These are phyloP conservation scores for Eucalyptus cloeziana DNA, from an alignment of 345 rosid species.

Conservation along the genomic window DNA sequence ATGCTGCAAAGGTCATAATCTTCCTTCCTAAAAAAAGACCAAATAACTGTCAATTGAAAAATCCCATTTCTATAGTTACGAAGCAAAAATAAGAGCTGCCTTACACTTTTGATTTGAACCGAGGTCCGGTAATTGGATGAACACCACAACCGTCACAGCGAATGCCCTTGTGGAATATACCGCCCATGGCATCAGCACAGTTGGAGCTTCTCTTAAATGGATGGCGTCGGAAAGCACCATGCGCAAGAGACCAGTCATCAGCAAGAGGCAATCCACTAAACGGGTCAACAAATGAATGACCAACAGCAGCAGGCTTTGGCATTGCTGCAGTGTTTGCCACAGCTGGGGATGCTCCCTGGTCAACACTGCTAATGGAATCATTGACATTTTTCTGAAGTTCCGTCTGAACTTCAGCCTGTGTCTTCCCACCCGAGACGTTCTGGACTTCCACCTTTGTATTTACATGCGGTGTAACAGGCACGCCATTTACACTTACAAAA, in stretches of 20 bases:
- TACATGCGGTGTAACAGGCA: neutral
- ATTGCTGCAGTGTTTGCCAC: neutral
- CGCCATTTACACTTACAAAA: neutral
- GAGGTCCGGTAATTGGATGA: constrained; percentile 80
- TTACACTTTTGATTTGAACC: constrained; percentile 92
- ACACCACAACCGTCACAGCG: constrained; percentile 90
- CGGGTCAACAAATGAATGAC: constrained; percentile 7
- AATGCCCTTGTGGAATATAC: constrained; percentile 71
- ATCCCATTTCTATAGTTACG: neutral
- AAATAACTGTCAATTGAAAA: neutral
- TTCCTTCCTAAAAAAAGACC: constrained; percentile 36
- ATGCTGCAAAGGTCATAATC: constrained; percentile 88
- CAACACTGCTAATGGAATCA: neutral
- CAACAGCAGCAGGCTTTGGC: neutral
- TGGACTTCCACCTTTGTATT: neutral
- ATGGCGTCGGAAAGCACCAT: neutral
- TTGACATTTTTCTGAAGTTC: neutral
- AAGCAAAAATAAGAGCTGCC: neutral
- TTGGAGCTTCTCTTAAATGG: constrained; percentile 11
- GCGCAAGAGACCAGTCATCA: neutral
- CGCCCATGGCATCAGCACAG: constrained; percentile 13
- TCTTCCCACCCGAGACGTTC: neutral
- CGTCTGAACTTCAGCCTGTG: neutral
- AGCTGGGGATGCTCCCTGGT: neutral
- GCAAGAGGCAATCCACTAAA: constrained; percentile 33